Evolutionary conservation across 1,284 basidiomycete species (phyloP), one percentile per base, ranked within the genome.

Genomic region (Ceratobasidium sp.): DNA sequence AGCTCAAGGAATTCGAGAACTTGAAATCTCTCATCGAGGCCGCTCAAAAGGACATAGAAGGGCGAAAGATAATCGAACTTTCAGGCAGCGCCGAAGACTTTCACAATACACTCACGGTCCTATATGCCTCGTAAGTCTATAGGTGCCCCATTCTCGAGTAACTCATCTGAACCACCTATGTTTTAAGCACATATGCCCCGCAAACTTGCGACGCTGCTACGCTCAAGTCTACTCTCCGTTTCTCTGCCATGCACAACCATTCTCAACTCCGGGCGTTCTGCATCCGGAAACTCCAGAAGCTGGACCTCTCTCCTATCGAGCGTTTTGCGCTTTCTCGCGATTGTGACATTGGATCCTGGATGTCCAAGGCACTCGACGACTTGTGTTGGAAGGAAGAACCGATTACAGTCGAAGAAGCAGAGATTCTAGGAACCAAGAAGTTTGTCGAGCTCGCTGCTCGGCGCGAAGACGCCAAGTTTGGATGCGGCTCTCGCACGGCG

Each of bases 401-500:
- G 14, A 66, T 66, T 16, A 50, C 11, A 30, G 32, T 66, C 13
- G 44, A 26, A 11, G 62, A 66, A 41, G 62, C 62, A 3, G 28
- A 49, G 44, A 41, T 66, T 8, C 62, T 66, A 9, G 62, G 62
- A n/a, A 28, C 47, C 21, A 49, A 66, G 28, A 66, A 66, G 47
- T 52, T 66, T 41, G 44, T 46, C 49, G 62, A 66, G 30, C 2
- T 66, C 2, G 62, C 62, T 2, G 30, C 62, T 26, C 50, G 62
- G 62, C 62, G 62, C 49, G 62, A 66, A 32, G 62, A 14, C 1
- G 49, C 41, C 47, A 66, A 66, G 62, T 66, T 50, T 41, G 62
- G 52, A 23, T 6, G 47, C 5, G 62, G 62, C 18, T 66, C 62
- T 9, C 43, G 62, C 49, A 23, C n/a, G n/a, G n/a, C n/a, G n/a